Base-by-base conservation (phyloP, 2,329 filamentous ascomycete genomes). In the Xylaria sp. region DNA sequence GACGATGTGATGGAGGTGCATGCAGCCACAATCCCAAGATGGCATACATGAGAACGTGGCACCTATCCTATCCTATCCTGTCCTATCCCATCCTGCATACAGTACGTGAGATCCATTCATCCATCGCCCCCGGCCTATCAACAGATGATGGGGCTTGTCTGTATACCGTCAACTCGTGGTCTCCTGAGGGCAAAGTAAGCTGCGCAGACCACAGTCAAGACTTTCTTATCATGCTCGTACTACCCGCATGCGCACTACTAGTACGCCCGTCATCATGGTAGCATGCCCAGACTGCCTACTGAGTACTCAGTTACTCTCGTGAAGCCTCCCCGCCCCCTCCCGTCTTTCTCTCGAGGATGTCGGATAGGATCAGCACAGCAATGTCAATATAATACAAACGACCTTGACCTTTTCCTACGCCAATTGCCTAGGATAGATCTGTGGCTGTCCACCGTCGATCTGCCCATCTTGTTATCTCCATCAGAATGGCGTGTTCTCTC, bases 1-100 rank as follows among this genome's bases (percentile, higher is more conserved):
- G 23, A 62, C 58, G 32, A 42, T 44, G 3, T 42, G 42, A 50
- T 65, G 21, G 32, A 66, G 29, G 18, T 51, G 63, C 64, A 57
- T 66, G 42, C 47, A 48, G 23, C 42, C 23, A 42, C 50, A 16
- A 53, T 25, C 48, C 18, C 42, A 13, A 51, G 16, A 27, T 42
- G 21, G 5, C 29, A n/a, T 32, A 6, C 50, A 60, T 32, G n/a
- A 50, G 27, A n/a, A 29, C 44, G 35, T 27, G 60, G 32, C 25
- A 37, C 13, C 44, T 29, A 18, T 12, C 23, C 23, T 21, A 3
- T 44, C 23, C 37, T 42, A 44, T 42, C 23, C 54, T 40, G 2
- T n/a, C 27, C 29, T 44, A 44, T 5, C n/a, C n/a, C n/a, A 13
- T 40, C 9, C 35, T 40, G 3, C 2, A 40, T 40, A 13, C 13